Base-by-base conservation (phyloP, 345 rosid species). In the Euphorbia peplus region DNA sequence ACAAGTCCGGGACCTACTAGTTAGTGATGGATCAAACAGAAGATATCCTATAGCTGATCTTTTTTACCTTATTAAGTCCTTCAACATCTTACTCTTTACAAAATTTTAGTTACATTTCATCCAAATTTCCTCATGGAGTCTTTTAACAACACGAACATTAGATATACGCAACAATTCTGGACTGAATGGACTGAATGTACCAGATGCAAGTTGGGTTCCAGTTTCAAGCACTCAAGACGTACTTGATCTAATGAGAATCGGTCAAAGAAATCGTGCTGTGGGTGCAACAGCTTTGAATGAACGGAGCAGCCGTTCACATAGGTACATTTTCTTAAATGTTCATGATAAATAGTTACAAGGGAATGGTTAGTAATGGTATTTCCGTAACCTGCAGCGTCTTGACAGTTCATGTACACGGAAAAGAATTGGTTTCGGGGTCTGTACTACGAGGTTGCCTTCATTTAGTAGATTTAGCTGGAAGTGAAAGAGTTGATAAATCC, bases 241-340 rank as follows among this genome's bases (percentile, higher is more conserved):
- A 78, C 91, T 95, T 79, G 95, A 95, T 26, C 77, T 86, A 73
- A 95, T 95, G 99, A 91, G 78, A 74, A 82, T 88, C 42, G 99
- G 99, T 46, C 97, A 89, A 44, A 83, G 76, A 79, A 95, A 95
- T 72, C 96, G 99, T 25, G 93, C 97, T 13, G 97, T 95, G 4
- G 99, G 99, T 6, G 96, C 99, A 19, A 95, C 99, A 54, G 99
- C 99, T 72, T 76, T 95, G 52, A 95, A 95, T 70, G 99, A 89
- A 73, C 73, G 99, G 68, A 95, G 99, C 71, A 95, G 99, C 66
- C 96, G 99, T 24, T 95, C 99, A 69, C 99, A 95, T 64, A 89
- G 99, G 96, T 89, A 57, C 15, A 13, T 14, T 30, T 32, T 78
- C 42, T 51, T 24, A 53, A 19, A 19, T n/a, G 35, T 63, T 58